Percentiles rank a stretch among this genome's conserved stretches.
Evolutionary conservation across 257 asterid species (phyloP).

Genomic region (Gardenia jasminoides): DNA sequence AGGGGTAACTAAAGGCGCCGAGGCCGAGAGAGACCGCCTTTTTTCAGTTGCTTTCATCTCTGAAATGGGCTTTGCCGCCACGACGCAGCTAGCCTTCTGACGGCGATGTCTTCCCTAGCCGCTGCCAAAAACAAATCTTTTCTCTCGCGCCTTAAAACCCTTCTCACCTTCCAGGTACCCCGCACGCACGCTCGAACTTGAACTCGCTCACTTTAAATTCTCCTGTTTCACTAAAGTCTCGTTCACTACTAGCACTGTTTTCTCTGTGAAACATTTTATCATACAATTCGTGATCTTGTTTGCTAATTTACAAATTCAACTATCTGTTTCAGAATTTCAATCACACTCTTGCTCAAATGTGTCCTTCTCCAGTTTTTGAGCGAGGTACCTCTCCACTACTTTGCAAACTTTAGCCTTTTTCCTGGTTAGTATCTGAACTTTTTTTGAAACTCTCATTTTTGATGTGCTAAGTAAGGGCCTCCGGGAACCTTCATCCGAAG

Average conservation of each 20-base stretch:
- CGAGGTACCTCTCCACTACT: constrained; percentile 13
- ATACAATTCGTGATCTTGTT: constrained; percentile 19
- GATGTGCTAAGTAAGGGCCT: background rate
- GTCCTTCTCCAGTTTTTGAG: constrained; percentile 32
- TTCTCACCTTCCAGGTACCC: constrained; percentile 45
- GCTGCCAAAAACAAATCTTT: constrained; percentile 33
- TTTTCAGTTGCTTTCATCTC: constrained; percentile 7
- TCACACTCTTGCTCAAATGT: constrained; percentile 37
- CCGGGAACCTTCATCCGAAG: no score
- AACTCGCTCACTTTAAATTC: no score
- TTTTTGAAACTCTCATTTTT: background rate
- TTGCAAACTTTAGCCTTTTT: background rate
- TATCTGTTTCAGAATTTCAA: constrained; percentile 43
- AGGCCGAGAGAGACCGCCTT: constrained; percentile 13
- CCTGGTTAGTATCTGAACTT: background rate
- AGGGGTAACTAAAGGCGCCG: background rate
- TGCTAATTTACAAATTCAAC: background rate
- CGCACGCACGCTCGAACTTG: background rate
- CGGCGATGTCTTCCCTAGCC: constrained; percentile 34
- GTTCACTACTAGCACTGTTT: background rate
- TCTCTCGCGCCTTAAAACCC: constrained; percentile 40
- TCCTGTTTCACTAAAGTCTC: background rate
- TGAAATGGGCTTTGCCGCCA: constrained; percentile 29
- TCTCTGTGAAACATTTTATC: constrained; percentile 43
- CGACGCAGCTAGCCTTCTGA: constrained; percentile 28